Evolutionary conservation across 2,329 filamentous ascomycete genomes (phyloP).

Genomic region (Pyricularia grisea): DNA sequence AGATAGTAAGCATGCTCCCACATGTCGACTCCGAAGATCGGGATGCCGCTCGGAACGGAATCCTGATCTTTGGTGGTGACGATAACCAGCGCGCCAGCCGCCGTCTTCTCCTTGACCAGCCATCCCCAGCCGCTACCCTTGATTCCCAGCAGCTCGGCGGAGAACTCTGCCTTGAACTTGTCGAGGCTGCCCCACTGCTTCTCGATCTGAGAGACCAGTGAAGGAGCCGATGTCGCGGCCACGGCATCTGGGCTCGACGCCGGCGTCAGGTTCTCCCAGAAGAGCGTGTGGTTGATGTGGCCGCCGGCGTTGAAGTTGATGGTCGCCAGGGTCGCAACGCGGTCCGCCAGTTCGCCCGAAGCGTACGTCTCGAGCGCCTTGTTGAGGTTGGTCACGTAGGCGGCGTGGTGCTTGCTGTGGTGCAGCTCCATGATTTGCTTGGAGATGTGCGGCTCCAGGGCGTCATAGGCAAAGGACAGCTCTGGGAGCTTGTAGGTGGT

Average conservation of each 20-base stretch:
- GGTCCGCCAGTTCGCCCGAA: slow-evolving; percentile 41
- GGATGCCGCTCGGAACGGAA: slow-evolving; percentile 53
- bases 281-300: slow-evolving; percentile 58
- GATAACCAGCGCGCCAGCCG: slow-evolving; percentile 50
- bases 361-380: slow-evolving; percentile 63
- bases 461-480: slow-evolving; percentile 23
- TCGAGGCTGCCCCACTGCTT: slow-evolving; percentile 60
- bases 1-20: slow-evolving; percentile 93
- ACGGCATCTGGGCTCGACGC: slow-evolving; percentile 42
- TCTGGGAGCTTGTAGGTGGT: slow-evolving; percentile 17
- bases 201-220: slow-evolving; percentile 50
- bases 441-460: slow-evolving; percentile 61
- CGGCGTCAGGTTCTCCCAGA: slow-evolving; percentile 64
- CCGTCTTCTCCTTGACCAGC: slow-evolving; percentile 58
- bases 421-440: slow-evolving; percentile 95
- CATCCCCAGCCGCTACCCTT: slow-evolving; percentile 87
- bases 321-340: slow-evolving; percentile 48
- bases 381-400: slow-evolving; percentile 87
- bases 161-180: slow-evolving; percentile 57
- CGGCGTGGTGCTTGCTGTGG: slow-evolving; percentile 90
- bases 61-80: slow-evolving; percentile 84
- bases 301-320: slow-evolving; percentile 62
- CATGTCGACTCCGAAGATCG: slow-evolving; percentile 75
- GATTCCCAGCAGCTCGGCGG: slow-evolving; percentile 55
- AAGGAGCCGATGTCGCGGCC: slow-evolving; percentile 26